phyloP scores from a whole-genome alignment of 306 rosid genomes.

The Medicago lupulina region DNA sequence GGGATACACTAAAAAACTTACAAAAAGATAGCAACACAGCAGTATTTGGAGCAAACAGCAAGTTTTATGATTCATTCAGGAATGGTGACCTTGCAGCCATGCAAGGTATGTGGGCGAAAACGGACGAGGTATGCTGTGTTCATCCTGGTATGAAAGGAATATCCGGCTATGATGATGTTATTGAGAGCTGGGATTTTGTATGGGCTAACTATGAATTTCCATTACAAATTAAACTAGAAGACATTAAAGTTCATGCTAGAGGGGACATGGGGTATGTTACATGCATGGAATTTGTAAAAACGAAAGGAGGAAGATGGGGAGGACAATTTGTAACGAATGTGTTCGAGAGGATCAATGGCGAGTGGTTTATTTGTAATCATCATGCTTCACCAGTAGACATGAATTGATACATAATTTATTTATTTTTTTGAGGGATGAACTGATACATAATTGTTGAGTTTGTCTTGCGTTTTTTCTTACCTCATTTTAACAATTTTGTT shows the following conservation, averaged over 20 bases:
- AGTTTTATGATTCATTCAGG: slow-evolving; percentile 73
- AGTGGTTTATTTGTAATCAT: slow-evolving; percentile 82
- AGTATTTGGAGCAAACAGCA: slow-evolving; percentile 65
- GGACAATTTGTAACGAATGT: slow-evolving; percentile 89
- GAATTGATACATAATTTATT: slow-evolving; percentile 35
- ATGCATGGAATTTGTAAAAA: slow-evolving; percentile 86
- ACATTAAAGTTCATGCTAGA: slow-evolving; percentile 69
- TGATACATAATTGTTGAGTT: slow-evolving; percentile 13
- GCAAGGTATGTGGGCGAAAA: slow-evolving; percentile 86
- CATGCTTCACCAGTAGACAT: slow-evolving; percentile 90
- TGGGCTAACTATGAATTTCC: slow-evolving; percentile 99
- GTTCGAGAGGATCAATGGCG: slow-evolving; percentile 75
- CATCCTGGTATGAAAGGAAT: slow-evolving; percentile 89
- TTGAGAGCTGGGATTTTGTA: slow-evolving; percentile 89
- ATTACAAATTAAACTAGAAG: slow-evolving; percentile 76
- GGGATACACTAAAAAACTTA: slow-evolving; percentile 72
- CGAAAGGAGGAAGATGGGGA: slow-evolving; percentile 92
- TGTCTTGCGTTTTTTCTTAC: not conserved
- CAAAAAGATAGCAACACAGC: slow-evolving; percentile 64
- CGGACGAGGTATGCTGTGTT: slow-evolving; percentile 74
- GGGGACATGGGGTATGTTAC: slow-evolving; percentile 86
- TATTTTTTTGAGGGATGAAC: too few species aligned
- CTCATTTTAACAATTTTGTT: slow-evolving; percentile 25
- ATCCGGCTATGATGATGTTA: slow-evolving; percentile 79
- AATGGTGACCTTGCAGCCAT: slow-evolving; percentile 81